phyloP scores from a whole-genome alignment of 2,329 filamentous ascomycete species.

The Fusarium vanettenii region DNA sequence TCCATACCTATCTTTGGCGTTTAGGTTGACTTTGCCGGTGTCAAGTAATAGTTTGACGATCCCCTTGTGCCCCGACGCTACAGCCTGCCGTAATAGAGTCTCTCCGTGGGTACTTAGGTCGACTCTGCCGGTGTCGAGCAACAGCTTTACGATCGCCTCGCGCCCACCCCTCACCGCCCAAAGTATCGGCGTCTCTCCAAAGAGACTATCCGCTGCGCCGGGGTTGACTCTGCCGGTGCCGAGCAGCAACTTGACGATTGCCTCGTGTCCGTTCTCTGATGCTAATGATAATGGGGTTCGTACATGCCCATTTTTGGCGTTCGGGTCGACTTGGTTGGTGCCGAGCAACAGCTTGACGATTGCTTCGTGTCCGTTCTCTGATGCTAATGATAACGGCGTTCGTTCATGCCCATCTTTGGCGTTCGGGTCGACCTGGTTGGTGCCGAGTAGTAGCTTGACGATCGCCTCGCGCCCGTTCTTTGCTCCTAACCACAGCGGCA shows the following conservation, averaged over 20 bases:
- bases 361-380: neutral
- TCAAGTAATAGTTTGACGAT: too few species aligned
- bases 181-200: neutral
- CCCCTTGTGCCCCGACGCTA: too few species aligned
- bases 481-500: neutral
- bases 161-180: neutral
- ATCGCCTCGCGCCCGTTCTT: neutral
- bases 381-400: neutral
- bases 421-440: neutral
- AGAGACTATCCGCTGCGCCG: neutral
- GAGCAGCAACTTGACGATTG: neutral
- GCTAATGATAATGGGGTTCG: neutral
- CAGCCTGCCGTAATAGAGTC: too few species aligned
- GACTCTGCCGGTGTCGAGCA: too few species aligned
- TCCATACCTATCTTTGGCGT: neutral
- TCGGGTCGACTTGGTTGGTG: neutral
- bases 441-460: neutral
- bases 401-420: neutral
- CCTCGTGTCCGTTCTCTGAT: neutral
- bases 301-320: neutral
- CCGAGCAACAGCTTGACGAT: neutral
- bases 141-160: neutral
- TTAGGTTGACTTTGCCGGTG: neutral
- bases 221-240: neutral
- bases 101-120: too few species aligned